phyloP scores from a whole-genome alignment of 169 alveolate genomes.

The Sarcocystis neurona region DNA sequence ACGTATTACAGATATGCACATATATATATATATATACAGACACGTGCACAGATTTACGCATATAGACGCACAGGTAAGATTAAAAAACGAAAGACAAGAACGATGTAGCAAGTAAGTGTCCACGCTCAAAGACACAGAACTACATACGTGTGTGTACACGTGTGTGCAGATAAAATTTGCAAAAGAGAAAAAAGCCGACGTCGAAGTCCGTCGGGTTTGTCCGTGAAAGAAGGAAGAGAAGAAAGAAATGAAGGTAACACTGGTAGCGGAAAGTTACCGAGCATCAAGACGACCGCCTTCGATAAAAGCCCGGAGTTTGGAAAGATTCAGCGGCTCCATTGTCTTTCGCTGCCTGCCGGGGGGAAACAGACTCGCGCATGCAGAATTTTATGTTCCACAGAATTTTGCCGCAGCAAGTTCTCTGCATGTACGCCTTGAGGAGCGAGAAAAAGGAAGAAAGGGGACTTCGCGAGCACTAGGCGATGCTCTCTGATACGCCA shows the following conservation, averaged over 20 bases:
- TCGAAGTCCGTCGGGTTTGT: background rate
- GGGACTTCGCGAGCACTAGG: background rate
- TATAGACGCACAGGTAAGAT: background rate
- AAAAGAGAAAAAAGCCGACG: background rate
- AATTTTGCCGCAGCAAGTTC: background rate
- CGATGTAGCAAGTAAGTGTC: background rate
- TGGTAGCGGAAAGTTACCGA: slow-evolving; percentile 58
- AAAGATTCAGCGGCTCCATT: slow-evolving; percentile 77
- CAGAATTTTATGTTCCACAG: slow-evolving; percentile 9
- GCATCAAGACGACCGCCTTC: slow-evolving; percentile 84
- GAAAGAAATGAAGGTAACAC: background rate
- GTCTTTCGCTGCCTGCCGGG: slow-evolving; percentile 73
- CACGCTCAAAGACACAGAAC: background rate
- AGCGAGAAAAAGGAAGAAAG: background rate
- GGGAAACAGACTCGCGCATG: background rate
- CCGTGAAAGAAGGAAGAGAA: background rate
- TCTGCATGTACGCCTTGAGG: background rate
- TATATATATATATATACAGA: too few species aligned
- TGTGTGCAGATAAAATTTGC: background rate
- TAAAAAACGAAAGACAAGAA: background rate
- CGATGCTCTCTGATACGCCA: background rate
- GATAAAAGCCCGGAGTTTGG: slow-evolving; percentile 81
- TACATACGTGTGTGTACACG: background rate
- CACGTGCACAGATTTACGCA: too few species aligned
- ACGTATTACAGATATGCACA: too few species aligned